Evolutionary conservation across 2,329 filamentous ascomycete species (phyloP).

Genomic region (Elsinoe arachidis): DNA sequence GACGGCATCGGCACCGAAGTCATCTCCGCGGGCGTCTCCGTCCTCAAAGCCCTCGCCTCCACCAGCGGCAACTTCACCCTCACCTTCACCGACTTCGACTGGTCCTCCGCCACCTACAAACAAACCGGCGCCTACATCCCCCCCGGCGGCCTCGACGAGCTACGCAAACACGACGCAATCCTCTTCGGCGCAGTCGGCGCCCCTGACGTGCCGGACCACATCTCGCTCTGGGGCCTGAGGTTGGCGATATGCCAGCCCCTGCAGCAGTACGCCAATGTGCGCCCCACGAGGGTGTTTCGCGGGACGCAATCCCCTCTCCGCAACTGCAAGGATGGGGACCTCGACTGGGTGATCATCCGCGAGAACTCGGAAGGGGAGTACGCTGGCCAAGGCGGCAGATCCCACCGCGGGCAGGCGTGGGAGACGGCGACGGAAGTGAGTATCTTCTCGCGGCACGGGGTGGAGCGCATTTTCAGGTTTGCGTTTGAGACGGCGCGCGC

Average conservation of each 20-base stretch:
- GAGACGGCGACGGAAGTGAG: slow-evolving; percentile 55
- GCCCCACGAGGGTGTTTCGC: slow-evolving; percentile 52
- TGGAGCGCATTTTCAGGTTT: slow-evolving; percentile 54
- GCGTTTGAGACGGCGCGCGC: slow-evolving; percentile 53
- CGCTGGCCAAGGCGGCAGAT: slow-evolving; percentile 55
- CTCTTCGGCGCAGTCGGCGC: slow-evolving; percentile 61
- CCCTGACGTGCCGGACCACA: slow-evolving; percentile 50
- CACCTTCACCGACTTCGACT: slow-evolving; percentile 55
- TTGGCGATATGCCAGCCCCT: slow-evolving; percentile 48
- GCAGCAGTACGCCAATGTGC: slow-evolving; percentile 50
- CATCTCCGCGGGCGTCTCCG: slow-evolving; percentile 53
- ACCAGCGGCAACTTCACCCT: slow-evolving; percentile 48
- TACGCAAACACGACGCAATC: slow-evolving; percentile 55
- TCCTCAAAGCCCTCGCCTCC: slow-evolving; percentile 47
- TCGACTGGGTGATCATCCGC: slow-evolving; percentile 59
- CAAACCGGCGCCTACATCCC: slow-evolving; percentile 58
- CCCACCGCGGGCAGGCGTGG: slow-evolving; percentile 50
- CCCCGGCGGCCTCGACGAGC: slow-evolving; percentile 48
- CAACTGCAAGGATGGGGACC: slow-evolving; percentile 46
- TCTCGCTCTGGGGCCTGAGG: slow-evolving; percentile 49
- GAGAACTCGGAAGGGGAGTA: slow-evolving; percentile 62
- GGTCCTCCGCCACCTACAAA: slow-evolving; percentile 59
- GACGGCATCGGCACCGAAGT: slow-evolving; percentile 65
- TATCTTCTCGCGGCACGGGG: slow-evolving; percentile 53
- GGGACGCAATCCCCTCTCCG: slow-evolving; percentile 52